phyloP scores from a whole-genome alignment of 257 asterid genomes.

The Oldenlandia corymbosa region DNA sequence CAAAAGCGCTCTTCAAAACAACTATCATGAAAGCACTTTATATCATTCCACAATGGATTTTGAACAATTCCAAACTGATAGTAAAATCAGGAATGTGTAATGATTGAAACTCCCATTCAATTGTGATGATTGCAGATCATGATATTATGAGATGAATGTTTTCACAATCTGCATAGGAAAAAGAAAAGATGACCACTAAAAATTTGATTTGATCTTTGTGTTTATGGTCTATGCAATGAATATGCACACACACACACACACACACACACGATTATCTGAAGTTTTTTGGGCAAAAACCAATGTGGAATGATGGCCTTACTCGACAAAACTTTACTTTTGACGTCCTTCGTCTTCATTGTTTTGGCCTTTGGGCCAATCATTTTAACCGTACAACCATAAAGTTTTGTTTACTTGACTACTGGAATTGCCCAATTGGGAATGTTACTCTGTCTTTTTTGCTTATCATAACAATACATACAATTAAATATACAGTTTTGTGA shows the following conservation, averaged over 20 bases:
- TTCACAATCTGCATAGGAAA: constrained; percentile 17
- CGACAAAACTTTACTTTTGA: constrained; percentile 23
- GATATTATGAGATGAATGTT: not conserved
- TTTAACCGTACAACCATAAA: not conserved
- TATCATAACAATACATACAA: too few relatives aligned
- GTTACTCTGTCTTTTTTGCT: too few relatives aligned
- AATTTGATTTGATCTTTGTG: not conserved
- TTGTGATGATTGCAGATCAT: constrained; percentile 6
- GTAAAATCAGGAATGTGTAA: constrained; percentile 13
- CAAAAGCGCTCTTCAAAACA: too few relatives aligned
- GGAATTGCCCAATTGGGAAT: not conserved
- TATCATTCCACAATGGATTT: not conserved
- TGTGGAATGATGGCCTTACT: constrained; percentile 16
- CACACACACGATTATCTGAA: constrained; percentile 11
- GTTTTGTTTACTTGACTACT: not conserved
- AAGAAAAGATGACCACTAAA: not conserved
- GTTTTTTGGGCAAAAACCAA: constrained; percentile 22
- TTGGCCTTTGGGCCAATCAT: too few relatives aligned
- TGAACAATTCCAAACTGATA: not conserved
- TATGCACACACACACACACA: too few relatives aligned
- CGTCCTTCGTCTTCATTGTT: constrained; percentile 6
- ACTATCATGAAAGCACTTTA: constrained; percentile 10
- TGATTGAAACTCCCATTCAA: constrained; percentile 18
- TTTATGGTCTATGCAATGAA: constrained; percentile 3
- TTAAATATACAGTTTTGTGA: too few relatives aligned